A percentile compares a stretch with the other conserved stretches of the same genome.
phyloP scores from a whole-genome alignment of 1,139 yeast genomes.

The Candida dubliniensis region DNA sequence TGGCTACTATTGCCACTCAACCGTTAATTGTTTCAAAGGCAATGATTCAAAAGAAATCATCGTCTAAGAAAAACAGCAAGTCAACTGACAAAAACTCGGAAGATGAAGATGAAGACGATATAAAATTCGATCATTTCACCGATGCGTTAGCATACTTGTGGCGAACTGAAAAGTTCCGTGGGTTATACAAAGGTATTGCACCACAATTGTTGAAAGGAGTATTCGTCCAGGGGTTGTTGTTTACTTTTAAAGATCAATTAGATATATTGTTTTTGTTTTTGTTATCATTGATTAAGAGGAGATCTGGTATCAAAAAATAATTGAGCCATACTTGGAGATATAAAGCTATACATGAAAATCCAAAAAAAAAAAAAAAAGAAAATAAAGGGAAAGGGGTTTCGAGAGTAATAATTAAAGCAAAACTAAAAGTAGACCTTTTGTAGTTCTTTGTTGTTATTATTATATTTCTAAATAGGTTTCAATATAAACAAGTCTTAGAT shows the following conservation, averaged over 20 bases:
- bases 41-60: slow-evolving; percentile 60
- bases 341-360: background rate
- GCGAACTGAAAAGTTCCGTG: slow-evolving; percentile 40
- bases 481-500: too few species aligned
- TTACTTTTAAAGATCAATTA: slow-evolving; percentile 77
- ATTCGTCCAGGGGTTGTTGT: slow-evolving; percentile 79
- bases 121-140: slow-evolving; percentile 40
- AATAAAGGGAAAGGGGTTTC: too few species aligned
- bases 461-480: too few species aligned
- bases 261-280: slow-evolving; percentile 45
- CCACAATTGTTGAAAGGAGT: slow-evolving; percentile 85
- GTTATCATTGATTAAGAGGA: slow-evolving; percentile 33
- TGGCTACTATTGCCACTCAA: slow-evolving; percentile 80
- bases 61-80: slow-evolving; percentile 6
- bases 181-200: slow-evolving; percentile 70
- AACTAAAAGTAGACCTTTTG: too few species aligned
- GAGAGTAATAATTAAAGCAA: too few species aligned
- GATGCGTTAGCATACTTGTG: slow-evolving; percentile 47
- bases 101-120: slow-evolving; percentile 32
- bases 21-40: slow-evolving; percentile 84
- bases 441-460: too few species aligned
- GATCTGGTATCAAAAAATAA: slow-evolving; percentile 7
- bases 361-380: too few species aligned
- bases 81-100: slow-evolving; percentile 11
- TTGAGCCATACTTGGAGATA: background rate